Percentiles rank a stretch among this genome's conserved stretches.
phyloP scores from a whole-genome alignment of 345 rosid species.

The Hibiscus syriacus region DNA sequence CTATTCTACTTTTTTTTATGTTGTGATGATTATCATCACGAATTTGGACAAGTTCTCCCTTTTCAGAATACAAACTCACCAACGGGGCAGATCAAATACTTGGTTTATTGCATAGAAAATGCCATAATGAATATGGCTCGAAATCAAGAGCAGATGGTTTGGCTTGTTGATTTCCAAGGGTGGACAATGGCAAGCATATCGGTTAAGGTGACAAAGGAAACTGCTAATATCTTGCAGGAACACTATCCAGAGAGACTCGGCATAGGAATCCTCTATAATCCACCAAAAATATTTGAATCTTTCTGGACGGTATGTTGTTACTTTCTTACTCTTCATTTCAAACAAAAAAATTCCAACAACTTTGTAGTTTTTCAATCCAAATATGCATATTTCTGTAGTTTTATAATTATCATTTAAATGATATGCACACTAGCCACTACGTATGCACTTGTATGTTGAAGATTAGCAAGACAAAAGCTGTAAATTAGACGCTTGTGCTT shows the following conservation, averaged over 20 bases:
- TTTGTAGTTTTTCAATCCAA: no score
- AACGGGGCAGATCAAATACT: slow-evolving; percentile 52
- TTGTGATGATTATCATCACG: not conserved
- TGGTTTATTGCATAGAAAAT: slow-evolving; percentile 71
- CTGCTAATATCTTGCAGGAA: slow-evolving; percentile 59
- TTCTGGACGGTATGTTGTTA: slow-evolving; percentile 41
- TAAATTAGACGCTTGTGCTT: no score
- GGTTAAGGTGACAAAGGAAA: slow-evolving; percentile 55
- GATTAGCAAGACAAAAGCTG: no score
- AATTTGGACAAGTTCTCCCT: not conserved
- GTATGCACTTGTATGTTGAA: not conserved
- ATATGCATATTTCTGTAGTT: no score
- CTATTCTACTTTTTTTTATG: not conserved
- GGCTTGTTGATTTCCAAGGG: slow-evolving; percentile 70
- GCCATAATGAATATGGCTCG: slow-evolving; percentile 43
- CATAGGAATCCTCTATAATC: slow-evolving; percentile 58
- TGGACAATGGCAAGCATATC: slow-evolving; percentile 58
- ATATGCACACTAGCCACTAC: not conserved
- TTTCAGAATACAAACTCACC: slow-evolving; percentile 45
- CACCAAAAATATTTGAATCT: slow-evolving; percentile 70
- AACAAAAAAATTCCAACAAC: not conserved
- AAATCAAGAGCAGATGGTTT: slow-evolving; percentile 67
- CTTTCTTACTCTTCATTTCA: not conserved
- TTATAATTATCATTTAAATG: no score
- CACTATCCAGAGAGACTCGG: slow-evolving; percentile 79